Conservation (phyloP, 2,329 filamentous ascomycete genomes). For the Colletotrichum horii region DNA sequence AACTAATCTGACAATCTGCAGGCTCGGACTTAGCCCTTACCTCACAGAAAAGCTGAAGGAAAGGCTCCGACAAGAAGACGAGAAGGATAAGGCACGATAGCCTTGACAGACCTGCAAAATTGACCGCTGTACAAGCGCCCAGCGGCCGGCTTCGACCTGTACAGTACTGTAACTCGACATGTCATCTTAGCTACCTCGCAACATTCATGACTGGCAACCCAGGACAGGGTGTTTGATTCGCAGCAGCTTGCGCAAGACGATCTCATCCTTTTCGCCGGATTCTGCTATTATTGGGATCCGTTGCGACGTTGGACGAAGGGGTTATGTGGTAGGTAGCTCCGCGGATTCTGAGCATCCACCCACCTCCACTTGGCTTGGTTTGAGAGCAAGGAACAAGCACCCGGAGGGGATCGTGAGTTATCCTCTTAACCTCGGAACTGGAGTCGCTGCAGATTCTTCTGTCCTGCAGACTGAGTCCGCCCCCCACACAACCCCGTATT, state of each 20-base stretch:
- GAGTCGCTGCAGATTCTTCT: conserved; percentile 20
- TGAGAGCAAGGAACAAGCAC: conserved; percentile 12
- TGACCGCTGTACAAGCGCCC: neutral
- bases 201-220: neutral
- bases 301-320: neutral
- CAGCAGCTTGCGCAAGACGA: neutral
- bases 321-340: neutral
- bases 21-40: conserved; percentile 60
- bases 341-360: neutral
- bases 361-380: conserved; percentile 8
- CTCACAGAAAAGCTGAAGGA: conserved; percentile 59
- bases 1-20: conserved; percentile 32
- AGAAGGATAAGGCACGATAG: conserved; percentile 27
- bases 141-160: neutral
- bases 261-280: neutral
- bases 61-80: conserved; percentile 57
- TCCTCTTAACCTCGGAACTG: conserved; percentile 13
- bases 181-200: neutral
- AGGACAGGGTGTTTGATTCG: neutral
- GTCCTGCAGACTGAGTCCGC: conserved; percentile 13
- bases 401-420: conserved; percentile 3
- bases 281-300: neutral
- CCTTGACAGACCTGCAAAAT: neutral
- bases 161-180: neutral
- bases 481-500: conserved; percentile 18